Conservation (phyloP, 2,329 filamentous ascomycete species). For the Huntiella moniliformis region DNA sequence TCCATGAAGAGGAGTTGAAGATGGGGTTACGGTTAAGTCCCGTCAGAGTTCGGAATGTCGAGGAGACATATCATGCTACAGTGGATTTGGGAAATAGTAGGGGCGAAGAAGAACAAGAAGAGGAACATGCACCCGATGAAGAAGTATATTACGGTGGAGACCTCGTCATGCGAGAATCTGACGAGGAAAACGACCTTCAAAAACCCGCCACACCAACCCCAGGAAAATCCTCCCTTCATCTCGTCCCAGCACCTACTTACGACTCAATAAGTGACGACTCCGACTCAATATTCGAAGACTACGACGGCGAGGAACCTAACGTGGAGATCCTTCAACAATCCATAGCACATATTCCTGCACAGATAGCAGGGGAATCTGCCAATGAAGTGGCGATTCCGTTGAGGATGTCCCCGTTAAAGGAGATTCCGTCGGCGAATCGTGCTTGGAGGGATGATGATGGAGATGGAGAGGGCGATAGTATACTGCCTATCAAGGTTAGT, state of each 20-base stretch:
- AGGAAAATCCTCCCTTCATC: slow-evolving; percentile 6
- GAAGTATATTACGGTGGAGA: slow-evolving; percentile 3
- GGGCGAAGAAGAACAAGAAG: slow-evolving; percentile 13
- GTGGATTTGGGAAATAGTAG: slow-evolving; percentile 13
- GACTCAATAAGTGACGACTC: slow-evolving; percentile 17
- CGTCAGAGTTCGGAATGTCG: slow-evolving; percentile 33
- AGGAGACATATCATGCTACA: slow-evolving; percentile 23
- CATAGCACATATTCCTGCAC: slow-evolving; percentile 15
- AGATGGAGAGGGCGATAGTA: slow-evolving; percentile 7
- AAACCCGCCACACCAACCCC: slow-evolving; percentile 3
- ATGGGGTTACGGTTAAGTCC: slow-evolving; percentile 48
- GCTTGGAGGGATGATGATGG: slow-evolving; percentile 4
- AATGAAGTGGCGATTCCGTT: slow-evolving; percentile 24
- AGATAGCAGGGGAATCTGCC: slow-evolving; percentile 17
- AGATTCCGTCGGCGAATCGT: slow-evolving; percentile 31
- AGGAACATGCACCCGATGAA: slow-evolving; percentile 8
- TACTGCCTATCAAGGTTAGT: slow-evolving; percentile 8
- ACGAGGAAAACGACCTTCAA: slow-evolving; percentile 16
- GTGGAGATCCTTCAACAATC: slow-evolving; percentile 28
- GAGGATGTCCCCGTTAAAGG: slow-evolving; percentile 32
- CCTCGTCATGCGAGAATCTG: background rate
- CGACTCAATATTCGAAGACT: slow-evolving; percentile 23
- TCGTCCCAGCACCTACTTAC: slow-evolving; percentile 9
- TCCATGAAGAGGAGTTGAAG: slow-evolving; percentile 49
- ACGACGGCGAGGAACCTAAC: slow-evolving; percentile 26